Base-by-base conservation (phyloP, 2,329 filamentous ascomycete species). In the Plenodomus biglobosus region DNA sequence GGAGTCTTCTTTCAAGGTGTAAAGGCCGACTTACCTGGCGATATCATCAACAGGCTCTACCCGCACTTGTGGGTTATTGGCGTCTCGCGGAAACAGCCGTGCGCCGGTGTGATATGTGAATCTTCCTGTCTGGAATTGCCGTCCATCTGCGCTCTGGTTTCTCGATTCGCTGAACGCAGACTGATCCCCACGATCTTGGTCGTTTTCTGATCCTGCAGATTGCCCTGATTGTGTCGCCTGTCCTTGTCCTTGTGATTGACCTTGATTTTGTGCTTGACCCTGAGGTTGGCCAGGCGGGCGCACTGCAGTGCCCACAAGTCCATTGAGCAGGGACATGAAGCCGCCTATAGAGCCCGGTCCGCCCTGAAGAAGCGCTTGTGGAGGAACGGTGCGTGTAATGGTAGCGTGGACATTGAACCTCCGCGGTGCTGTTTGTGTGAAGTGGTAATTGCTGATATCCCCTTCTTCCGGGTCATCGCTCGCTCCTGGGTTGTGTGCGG, bases 41-140 rank as follows among this genome's bases (percentile, higher is more conserved):
- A 83, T 55, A 48, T 76, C 77, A 45, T 76, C 74, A 18, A 78
- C 67, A 8, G 76, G 77, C 45, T 73, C 70, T n/a, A 69, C 62
- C 45, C 69, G 73, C 15, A 75, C 72, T 54, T 80, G 80, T 34
- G 80, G 73, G 21, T 70, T 69, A 58, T 81, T 75, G 20, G 77
- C 73, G 61, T 83, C 75, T 53, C 80, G 76, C 27, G 81, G 80
- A 43, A 68, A 69, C 37, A 82, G 61, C 40, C 75, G 74, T 5
- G 66, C 64, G 18, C 61, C 63, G 19, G 64, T 55, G 15, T 62
- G 58, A 38, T 72, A 72, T 17, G 60, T 64, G 37, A 71, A 71
- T 16, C 66, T 52, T 34, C 56, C 49, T 4, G 55, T 53, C 10
- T 42, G 46, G 21, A 55, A 32, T 7, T 52, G 58, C 7, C 54